Evolutionary conservation across 305 asterid genomes (phyloP).

Genomic region (Fraxinus greggii): DNA sequence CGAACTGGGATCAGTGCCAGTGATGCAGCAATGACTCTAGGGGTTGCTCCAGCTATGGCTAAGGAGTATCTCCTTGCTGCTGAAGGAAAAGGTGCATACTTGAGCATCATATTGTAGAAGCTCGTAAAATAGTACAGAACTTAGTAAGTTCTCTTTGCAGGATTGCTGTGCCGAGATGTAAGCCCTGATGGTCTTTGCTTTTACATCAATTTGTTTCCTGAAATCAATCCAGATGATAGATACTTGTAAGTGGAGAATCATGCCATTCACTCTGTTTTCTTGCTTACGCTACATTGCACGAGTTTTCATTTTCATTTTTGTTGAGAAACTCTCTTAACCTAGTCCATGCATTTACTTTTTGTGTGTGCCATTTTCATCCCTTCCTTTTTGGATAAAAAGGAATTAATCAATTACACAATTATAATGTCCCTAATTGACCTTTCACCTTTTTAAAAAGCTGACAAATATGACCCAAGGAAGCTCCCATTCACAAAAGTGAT

Average conservation of each 20-base stretch:
- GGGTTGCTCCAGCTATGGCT: constrained; percentile 96
- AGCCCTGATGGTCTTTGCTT: constrained; percentile 93
- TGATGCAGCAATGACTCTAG: constrained; percentile 92
- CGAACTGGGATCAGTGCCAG: constrained; percentile 68
- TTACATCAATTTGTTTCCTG: constrained; percentile 68
- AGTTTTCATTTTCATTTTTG: not conserved
- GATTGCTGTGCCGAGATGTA: constrained; percentile 89
- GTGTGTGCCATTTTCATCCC: not conserved
- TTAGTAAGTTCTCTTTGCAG: constrained; percentile 46
- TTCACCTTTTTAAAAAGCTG: not conserved
- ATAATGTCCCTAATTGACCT: not conserved
- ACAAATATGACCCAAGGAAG: not conserved
- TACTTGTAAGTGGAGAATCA: constrained; percentile 50
- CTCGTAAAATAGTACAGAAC: constrained; percentile 10
- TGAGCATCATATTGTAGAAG: not conserved
- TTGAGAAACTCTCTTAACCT: constrained; percentile 7
- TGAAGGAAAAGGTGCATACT: constrained; percentile 71
- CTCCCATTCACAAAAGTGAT: not conserved
- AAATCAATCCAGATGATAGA: constrained; percentile 53
- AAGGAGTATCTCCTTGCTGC: constrained; percentile 95
- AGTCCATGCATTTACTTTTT: not conserved
- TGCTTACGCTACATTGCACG: constrained; percentile 9
- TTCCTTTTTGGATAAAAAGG: not conserved
- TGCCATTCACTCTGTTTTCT: constrained; percentile 8
- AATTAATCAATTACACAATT: not conserved